Base-by-base conservation (phyloP, 371 early-diverging fungal species). In the Syncephalastrum monosporum region DNA sequence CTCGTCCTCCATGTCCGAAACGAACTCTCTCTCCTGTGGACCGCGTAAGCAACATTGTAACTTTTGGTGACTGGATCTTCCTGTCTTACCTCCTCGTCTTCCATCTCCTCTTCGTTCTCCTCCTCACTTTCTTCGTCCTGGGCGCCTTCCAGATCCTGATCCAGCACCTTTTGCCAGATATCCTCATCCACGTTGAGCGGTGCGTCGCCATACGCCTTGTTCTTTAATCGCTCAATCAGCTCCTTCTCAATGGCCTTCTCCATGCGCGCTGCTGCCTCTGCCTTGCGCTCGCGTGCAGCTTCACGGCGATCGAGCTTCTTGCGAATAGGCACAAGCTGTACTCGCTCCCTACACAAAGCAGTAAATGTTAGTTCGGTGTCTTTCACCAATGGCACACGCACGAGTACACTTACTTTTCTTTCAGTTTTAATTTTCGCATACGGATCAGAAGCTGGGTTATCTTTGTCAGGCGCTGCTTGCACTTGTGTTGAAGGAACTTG, bases 201-300 rank as follows among this genome's bases (percentile, higher is more conserved):
- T 59, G 90, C 93, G 68, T 97, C 97, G 56, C 91, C 92, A 71
- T 92, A 91, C 5, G 91, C 91, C 67, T 98, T 99, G 71, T 77
- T 87, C 83, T 94, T 92, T 59, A 99, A 81, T 61, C 99, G 84
- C 57, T 93, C 91, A 64, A 99, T 77, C 59, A 99, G 78, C 79
- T 99, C 99, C 81, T 97, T 95, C 67, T 99, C 98, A 65, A 99
- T 96, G 10, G 91, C 81, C 75, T 91, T 89, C 57, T 99, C 99
- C 62, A 99, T 82, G 59, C 95, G 84, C 19, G 99, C 95, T 3
- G 95, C 97, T 2, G 88, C 89, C 64, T 96, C 92, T 5, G 98
- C 98, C 71, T 96, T 93, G 51, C 84, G 78, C 73, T 99, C 99
- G 57, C 98, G 80, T 19, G 86, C 81, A 43, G 86, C 81, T 72